phyloP scores from a whole-genome alignment of 1,284 basidiomycete species.

The Fomitopsis schrenkii region DNA sequence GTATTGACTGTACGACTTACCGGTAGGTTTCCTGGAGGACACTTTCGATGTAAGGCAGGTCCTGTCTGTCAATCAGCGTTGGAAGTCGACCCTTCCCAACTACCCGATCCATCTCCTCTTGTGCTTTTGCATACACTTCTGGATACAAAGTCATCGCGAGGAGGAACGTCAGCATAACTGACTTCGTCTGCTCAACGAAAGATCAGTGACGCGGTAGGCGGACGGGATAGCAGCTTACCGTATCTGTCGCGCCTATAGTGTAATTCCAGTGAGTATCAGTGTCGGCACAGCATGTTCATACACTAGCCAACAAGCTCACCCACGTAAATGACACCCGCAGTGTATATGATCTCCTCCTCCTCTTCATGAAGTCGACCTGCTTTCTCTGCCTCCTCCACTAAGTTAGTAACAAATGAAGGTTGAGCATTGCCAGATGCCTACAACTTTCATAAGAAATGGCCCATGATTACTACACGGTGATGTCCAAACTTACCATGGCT shows the following conservation, averaged over 20 bases:
- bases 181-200: not conserved
- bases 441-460: not conserved
- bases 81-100: slow-evolving; percentile 44
- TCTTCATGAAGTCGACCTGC: not conserved
- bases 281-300: too few species aligned
- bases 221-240: not conserved
- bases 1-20: slow-evolving; percentile 21
- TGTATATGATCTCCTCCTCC: not conserved
- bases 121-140: slow-evolving; percentile 43
- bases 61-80: slow-evolving; percentile 40
- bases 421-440: not conserved
- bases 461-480: not conserved
- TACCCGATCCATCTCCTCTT: slow-evolving; percentile 26
- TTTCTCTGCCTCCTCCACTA: not conserved
- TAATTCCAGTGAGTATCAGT: not conserved
- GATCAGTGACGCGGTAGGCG: too few species aligned
- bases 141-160: slow-evolving; percentile 50
- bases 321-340: not conserved
- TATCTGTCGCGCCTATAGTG: not conserved
- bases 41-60: slow-evolving; percentile 50
- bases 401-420: not conserved
- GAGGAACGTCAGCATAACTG: slow-evolving; percentile 27
- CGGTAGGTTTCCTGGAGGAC: slow-evolving; percentile 46
- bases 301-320: not conserved
- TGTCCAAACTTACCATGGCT: not conserved